Percentiles rank a stretch among this genome's conserved stretches.
Evolutionary conservation across 2,329 filamentous ascomycete species (phyloP).

Genomic region (Colletotrichum spaethianum): DNA sequence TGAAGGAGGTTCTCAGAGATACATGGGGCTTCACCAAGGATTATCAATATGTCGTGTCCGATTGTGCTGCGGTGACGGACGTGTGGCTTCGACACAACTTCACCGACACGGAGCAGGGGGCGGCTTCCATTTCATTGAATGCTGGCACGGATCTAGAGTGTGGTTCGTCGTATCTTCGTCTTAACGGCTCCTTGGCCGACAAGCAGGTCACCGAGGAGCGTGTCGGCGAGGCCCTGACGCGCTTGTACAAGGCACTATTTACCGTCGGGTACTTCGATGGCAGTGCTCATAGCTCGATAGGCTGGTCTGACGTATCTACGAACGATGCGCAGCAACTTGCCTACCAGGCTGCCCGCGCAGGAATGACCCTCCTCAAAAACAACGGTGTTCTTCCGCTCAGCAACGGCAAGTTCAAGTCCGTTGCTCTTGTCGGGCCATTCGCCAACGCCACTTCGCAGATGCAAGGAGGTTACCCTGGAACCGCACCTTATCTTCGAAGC

Average conservation of each 20-base stretch:
- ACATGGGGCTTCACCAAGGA: conserved; percentile 75
- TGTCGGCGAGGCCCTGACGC: neutral
- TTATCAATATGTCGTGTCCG: conserved; percentile 74
- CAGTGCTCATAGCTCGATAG: neutral
- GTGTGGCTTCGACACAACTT: conserved; percentile 63
- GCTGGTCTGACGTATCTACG: neutral
- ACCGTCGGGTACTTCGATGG: neutral
- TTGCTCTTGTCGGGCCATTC: neutral
- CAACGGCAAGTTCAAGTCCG: neutral
- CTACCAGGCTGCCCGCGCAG: neutral
- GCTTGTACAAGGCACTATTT: neutral
- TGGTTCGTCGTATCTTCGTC: neutral
- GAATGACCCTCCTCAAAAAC: neutral
- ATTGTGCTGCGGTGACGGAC: conserved; percentile 75
- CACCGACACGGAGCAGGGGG: conserved; percentile 44
- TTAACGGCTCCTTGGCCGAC: neutral
- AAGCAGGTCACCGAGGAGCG: neutral
- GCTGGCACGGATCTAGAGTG: conserved; percentile 54
- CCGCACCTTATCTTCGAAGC: neutral
- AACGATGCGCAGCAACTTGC: neutral
- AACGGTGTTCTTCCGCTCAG: neutral
- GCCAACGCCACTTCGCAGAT: neutral
- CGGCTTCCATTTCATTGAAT: conserved; percentile 48
- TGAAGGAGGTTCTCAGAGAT: conserved; percentile 74
- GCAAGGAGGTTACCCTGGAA: neutral